Evolutionary conservation across 1,284 basidiomycete species (phyloP), one percentile per base, ranked within the genome.

Genomic region (Phenoliferia sp.): DNA sequence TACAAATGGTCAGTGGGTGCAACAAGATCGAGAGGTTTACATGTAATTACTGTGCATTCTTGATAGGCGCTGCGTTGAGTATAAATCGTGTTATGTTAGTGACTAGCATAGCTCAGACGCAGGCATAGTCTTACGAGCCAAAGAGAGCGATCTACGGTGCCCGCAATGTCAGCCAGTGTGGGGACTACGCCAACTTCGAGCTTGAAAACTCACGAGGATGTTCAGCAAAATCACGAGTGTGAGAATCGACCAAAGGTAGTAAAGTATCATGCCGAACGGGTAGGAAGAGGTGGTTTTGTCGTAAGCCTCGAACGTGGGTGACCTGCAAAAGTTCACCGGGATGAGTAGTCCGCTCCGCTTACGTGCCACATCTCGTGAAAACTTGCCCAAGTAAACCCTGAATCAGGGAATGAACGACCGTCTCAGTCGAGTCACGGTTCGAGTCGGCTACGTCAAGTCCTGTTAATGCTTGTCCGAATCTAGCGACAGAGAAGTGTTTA

Each of bases 181-280:
- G n/a, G n/a, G n/a, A n/a, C n/a, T n/a, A n/a, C n/a, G n/a, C n/a
- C n/a, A n/a, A n/a, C n/a, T n/a, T n/a, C n/a, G n/a, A n/a, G n/a
- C n/a, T n/a, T n/a, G 50, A n/a, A 54, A 54, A 54, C 54, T 4
- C n/a, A 99, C 93, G 74, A 99, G 84, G 76, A 99, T 88, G 79
- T 96, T 97, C 79, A 96, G 85, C 63, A 97, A 84, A 70, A 97
- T 87, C 66, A 97, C 84, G n/a, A 87, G 87, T 1, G 91, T 89
- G 54, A 88, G 83, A 58, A 92, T 85, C 79, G 90, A 93, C 92
- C 75, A 89, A 87, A 90, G 79, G 78, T 96, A 96, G 78, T 96
- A 96, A 31, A 97, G 81, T 12, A 85, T 81, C 65, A 94, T 82
- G 29, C 90, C 89, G 60, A 88, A 85, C 76, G 79, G 75, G 44